Evolutionary conservation across 2,329 filamentous ascomycete genomes (phyloP), one percentile per base, ranked within the genome.

Genomic region (Colletotrichum incanum): DNA sequence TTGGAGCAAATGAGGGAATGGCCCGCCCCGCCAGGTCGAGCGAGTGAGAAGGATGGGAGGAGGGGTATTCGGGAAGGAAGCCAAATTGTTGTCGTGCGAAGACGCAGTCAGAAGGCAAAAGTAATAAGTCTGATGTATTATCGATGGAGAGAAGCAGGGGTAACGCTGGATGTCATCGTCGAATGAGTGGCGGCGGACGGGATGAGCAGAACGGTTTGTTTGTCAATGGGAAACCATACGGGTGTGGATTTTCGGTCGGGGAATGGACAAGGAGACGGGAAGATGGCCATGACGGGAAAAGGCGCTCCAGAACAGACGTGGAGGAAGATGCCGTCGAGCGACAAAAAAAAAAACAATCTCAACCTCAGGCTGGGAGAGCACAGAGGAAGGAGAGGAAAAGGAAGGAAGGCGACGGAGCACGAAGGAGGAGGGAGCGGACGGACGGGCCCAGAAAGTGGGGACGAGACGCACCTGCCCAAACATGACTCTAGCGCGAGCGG

Each of bases 71-170:
- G 41, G 58, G 20, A 26, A 39, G 26, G 64, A 61, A 71, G 28
- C 2, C 28, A 58, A 49, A 41, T 23, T 14, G 50, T 64, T n/a
- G 49, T 59, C 54, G 43, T 18, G 31, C 34, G 43, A 31, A 18
- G 20, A 58, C 18, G 43, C 59, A 70, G 62, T 70, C 34, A 66
- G 62, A 70, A 70, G 67, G 67, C 62, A 70, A 67, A 66, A 60
- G 54, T 60, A 39, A 47, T 60, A 49, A 9, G 43, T 49, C 23
- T 31, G n/a, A 12, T 37, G 37, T 68, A 14, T 47, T 61, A 54
- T 60, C 14, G 47, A 67, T 31, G 37, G 55, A 55, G 45, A 18
- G 26, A 37, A 50, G 50, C 64, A 63, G 64, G 68, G 68, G 54
- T 62, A 41, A 34, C n/a, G 64, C 50, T 50, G 63, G 16, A 31